Evolutionary conservation across 2,329 filamentous ascomycete genomes (phyloP), one percentile per base, ranked within the genome.

Genomic region (Exutisphaerella laricina): DNA sequence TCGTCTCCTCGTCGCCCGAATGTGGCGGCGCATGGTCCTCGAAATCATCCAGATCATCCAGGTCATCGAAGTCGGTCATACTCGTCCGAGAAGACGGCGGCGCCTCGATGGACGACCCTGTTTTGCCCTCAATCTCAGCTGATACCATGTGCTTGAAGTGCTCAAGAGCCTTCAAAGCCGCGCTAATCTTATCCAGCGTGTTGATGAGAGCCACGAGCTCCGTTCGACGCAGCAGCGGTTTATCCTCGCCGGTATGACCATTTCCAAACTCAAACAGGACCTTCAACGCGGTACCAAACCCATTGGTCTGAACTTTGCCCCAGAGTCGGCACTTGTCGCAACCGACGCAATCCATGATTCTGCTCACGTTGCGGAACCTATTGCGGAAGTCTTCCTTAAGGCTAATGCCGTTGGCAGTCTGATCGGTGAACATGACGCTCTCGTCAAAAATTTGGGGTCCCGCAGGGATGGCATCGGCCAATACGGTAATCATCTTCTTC

Each of bases 281-380:
- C 69, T 98, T 98, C 50, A 98, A 71, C 0, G 92, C 92, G 0
- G 92, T 88, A 37, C 92, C 92, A 62, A 96, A 97, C 2, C 92
- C 92, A 9, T 86, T 85, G 1, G 88, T 94, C 69, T 98, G 92
- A 26, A 98, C 70, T 69, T 98, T 98, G 36, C 92, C 92, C 92
- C 92, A 98, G 2, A 98, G 80, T 6, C 92, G 82, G 68, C 92
- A 98, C 70, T 98, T 98, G 70, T 98, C 92, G 66, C 92, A 98
- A 32, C 92, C 92, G 14, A 97, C 90, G 56, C 92, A 98, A 66
- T 98, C 92, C 92, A 98, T 98, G 52, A 97, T 76, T 29, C 92
- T 82, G 64, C 86, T 94, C 48, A 98, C 86, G 62, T 98, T 98
- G 62, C 92, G 82, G 75, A 98, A 98, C 12, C 92, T 85, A 66